Base-by-base conservation (phyloP, 2,329 filamentous ascomycete genomes). In the Ceratocystis lukuohia region DNA sequence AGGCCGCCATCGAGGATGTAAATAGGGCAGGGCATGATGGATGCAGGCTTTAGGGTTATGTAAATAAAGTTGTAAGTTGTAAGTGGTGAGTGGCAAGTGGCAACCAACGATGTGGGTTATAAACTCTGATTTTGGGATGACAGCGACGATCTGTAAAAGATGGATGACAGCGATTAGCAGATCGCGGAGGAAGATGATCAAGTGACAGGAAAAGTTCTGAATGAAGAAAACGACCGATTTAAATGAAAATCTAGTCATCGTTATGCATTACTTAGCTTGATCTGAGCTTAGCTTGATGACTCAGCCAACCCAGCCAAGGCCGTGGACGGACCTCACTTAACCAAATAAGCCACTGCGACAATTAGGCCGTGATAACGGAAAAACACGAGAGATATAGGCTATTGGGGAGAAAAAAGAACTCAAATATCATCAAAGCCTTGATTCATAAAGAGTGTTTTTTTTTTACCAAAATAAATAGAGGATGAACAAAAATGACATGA, bases 1-100 rank as follows among this genome's bases (percentile, higher is more conserved):
- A 88, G 79, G 6, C 86, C 86, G 65, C 86, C 86, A 71, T 88
- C 86, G 48, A 88, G 79, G 62, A 88, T 75, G 69, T 79, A 74
- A 68, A 82, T 71, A 15, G 61, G 65, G 6, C 46, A 64, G 15
- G 65, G 50, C 65, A 64, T 64, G 41, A 12, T 10, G 61, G 22
- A 25, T 20, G 44, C 3, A 12, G 10, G 37, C 6, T 8, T 61
- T 8, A 22, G 30, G 41, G 59, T 8, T 30, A n/a, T 3, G 33
- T n/a, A 15, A 12, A 41, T 15, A 41, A 41, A 41, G 10, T 12
- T 41, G 37, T 41, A 41, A 41, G 37, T 25, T 15, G 10, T 41
- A 41, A 41, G 37, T 25, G 2, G 22, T 25, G 0, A 25, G 22
- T 37, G 33, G 33, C 3, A 37, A 37, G 33, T 41, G 37, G 37